Evolutionary conservation across 2,329 filamentous ascomycete genomes (phyloP), one percentile per base, ranked within the genome.

Genomic region (Claviceps purpurea): DNA sequence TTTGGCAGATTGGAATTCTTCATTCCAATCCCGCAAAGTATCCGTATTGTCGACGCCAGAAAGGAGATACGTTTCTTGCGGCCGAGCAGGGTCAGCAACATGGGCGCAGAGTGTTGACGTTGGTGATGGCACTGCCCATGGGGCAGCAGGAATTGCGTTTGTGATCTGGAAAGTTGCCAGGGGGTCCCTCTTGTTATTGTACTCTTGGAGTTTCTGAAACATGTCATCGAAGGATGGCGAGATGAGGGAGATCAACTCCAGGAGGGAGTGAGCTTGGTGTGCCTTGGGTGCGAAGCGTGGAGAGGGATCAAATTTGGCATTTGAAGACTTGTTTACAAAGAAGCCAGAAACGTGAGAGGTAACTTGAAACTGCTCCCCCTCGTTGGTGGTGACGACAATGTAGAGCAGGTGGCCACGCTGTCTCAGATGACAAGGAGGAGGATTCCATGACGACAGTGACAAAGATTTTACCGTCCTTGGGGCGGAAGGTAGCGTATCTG

Each of bases 11-110:
- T 98, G 93, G 65, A 98, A 95, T 65, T 98, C 93, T 68, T 98
- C 93, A 61, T 98, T 98, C 91, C 94, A 98, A 68, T 98, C 93
- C 54, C 93, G 82, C 56, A 98, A 74, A 4, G 89, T 95, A 64
- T 98, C 93, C 0, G 89, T 88, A 65, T 91, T 95, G 63, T 98
- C 93, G 26, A 90, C 84, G 34, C 94, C 94, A 20, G 87, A 81
- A 55, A 97, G 82, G 55, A 98, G 74, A 65, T 88, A 96, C 48
- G 86, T 87, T 73, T 98, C 93, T 70, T 98, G 93, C 22, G 90
- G 87, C 52, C 94, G 82, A 22, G 90, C 88, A 56, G 89, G 79
- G 65, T 98, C 93, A 24, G 90, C 68, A 61, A 85, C 79, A 66
- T 98, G 93, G 53, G 79, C 73, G 62, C 77, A 82, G 56, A 82